These are phyloP conservation scores for Pichia sp. DNA, from an alignment of 1,139 yeast genomes.

Conservation along the genomic window DNA sequence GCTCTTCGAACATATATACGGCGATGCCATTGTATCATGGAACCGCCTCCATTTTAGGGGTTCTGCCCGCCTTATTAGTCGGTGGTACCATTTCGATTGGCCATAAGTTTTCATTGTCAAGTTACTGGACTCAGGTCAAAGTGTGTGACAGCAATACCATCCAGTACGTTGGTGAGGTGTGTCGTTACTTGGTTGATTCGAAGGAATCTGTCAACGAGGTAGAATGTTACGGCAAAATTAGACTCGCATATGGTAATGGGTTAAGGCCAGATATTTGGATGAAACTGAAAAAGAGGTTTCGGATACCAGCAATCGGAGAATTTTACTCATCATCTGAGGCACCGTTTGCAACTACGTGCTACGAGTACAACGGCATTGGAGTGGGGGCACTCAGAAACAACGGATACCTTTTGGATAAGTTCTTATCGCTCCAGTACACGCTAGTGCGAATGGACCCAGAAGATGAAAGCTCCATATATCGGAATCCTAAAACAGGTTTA, in stretches of 20 bases:
- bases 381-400: conserved; percentile 87
- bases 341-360: conserved; percentile 83
- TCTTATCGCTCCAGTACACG: conserved; percentile 53
- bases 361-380: conserved; percentile 74
- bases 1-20: conserved; percentile 62
- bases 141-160: conserved; percentile 69
- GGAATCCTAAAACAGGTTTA: conserved; percentile 63
- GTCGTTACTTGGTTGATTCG: conserved; percentile 76
- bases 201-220: conserved; percentile 56
- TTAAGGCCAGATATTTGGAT: conserved; percentile 89
- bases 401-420: conserved; percentile 57
- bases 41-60: conserved; percentile 86
- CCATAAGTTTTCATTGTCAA: conserved; percentile 75
- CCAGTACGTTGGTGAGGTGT: conserved; percentile 94
- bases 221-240: conserved; percentile 48
- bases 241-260: conserved; percentile 88
- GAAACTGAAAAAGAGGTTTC: conserved; percentile 71
- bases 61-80: conserved; percentile 59
- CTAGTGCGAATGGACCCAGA: conserved; percentile 78
- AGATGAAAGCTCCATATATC: conserved; percentile 66
- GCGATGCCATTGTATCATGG: conserved; percentile 97
- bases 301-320: conserved; percentile 75
- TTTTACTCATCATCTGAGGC: conserved; percentile 94
- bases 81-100: conserved; percentile 76
- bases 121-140: conserved; percentile 89